Percentiles rank a stretch among this genome's conserved stretches.
Conservation (phyloP, 2,329 filamentous ascomycete species). For the Elsinoe arachidis region DNA sequence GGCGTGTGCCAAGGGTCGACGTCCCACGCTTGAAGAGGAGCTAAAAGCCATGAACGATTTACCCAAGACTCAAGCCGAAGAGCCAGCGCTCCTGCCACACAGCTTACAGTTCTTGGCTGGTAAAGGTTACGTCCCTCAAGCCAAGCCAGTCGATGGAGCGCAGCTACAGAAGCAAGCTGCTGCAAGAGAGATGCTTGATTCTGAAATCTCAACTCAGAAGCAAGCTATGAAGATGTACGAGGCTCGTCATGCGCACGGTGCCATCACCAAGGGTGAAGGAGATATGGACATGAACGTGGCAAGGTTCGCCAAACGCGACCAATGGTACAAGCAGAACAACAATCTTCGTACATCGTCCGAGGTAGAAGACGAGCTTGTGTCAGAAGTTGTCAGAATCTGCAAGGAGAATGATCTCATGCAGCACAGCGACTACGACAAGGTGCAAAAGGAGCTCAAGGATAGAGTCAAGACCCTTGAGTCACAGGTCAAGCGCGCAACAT, state of each 20-base stretch:
- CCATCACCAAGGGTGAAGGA: constrained; percentile 27
- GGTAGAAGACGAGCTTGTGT: neutral
- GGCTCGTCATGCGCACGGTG: neutral
- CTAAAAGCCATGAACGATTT: neutral
- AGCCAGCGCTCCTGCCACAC: neutral
- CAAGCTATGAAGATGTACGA: constrained; percentile 4
- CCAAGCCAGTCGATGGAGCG: neutral
- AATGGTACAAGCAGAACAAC: constrained; percentile 31
- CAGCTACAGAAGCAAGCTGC: neutral
- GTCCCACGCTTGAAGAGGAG: constrained; percentile 10
- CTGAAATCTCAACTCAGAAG: constrained; percentile 6
- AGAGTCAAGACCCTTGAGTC: neutral
- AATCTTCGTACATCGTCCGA: neutral
- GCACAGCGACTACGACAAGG: constrained; percentile 5
- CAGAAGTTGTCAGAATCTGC: constrained; percentile 4
- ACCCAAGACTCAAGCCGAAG: neutral
- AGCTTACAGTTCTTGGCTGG: neutral
- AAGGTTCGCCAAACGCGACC: constrained; percentile 26
- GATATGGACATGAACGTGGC: constrained; percentile 30
- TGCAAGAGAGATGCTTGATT: constrained; percentile 6
- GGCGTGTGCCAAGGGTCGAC: neutral
- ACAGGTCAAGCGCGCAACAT: constrained; percentile 8
- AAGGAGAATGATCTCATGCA: constrained; percentile 10
- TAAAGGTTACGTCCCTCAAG: neutral
- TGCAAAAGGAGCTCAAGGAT: constrained; percentile 1